These are phyloP conservation scores for Eucalyptus lansdowneana DNA, from an alignment of 345 rosid species.

Conservation along the genomic window DNA sequence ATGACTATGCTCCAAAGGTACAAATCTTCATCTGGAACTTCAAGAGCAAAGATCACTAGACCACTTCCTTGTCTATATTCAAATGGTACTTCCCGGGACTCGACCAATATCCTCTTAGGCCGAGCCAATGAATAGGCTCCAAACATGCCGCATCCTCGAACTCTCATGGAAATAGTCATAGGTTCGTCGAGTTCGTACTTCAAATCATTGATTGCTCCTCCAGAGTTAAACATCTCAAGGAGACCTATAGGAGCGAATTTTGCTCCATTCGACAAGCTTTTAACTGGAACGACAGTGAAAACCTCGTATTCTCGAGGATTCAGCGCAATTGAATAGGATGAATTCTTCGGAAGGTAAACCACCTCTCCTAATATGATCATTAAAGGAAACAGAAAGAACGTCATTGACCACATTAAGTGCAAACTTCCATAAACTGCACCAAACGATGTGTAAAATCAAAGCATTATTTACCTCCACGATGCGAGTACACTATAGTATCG, in stretches of 20 bases:
- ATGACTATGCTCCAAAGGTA: neutral
- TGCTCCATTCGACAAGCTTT: neutral
- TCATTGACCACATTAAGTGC: neutral
- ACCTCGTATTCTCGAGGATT: slow-evolving; percentile 23
- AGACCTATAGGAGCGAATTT: slow-evolving; percentile 28
- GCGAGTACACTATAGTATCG: slow-evolving; percentile 5
- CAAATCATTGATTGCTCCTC: slow-evolving; percentile 19
- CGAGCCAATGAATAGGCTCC: slow-evolving; percentile 2
- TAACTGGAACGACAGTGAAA: slow-evolving; percentile 17
- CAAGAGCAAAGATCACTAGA: neutral
- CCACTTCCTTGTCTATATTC: slow-evolving; percentile 1
- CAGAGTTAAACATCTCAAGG: slow-evolving; percentile 25
- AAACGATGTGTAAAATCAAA: neutral
- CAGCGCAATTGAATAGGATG: neutral
- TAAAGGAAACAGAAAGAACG: neutral
- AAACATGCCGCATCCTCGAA: slow-evolving; percentile 6
- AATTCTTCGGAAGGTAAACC: neutral
- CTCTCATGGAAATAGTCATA: neutral
- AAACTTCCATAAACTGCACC: neutral
- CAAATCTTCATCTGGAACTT: neutral
- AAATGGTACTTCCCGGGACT: neutral
- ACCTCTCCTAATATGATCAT: neutral
- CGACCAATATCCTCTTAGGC: neutral
- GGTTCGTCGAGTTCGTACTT: neutral
- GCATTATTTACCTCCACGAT: neutral